These are phyloP conservation scores for Leishmania arabica DNA, from an alignment of 208 protist genomes.

Conservation along the genomic window DNA sequence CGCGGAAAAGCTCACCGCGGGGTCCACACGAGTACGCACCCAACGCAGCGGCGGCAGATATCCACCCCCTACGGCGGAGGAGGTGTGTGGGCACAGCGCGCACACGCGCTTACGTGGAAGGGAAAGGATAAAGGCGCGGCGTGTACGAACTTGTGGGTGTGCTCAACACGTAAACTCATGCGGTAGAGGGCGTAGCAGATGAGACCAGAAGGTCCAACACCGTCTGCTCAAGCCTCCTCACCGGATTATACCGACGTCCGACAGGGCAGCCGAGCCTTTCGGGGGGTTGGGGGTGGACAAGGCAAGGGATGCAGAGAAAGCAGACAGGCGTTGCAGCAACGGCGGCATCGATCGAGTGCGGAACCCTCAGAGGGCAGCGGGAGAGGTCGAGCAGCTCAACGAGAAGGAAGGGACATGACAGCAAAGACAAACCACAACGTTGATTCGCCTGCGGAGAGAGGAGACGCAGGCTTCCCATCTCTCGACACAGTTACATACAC, in stretches of 20 bases:
- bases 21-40: background rate
- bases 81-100: background rate
- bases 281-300: background rate
- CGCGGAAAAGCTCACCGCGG: background rate
- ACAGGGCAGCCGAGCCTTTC: background rate
- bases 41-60: background rate
- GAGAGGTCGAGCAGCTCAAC: background rate
- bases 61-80: too few species aligned
- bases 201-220: background rate
- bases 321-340: background rate
- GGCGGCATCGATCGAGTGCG: background rate
- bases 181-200: background rate
- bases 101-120: too few species aligned
- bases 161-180: background rate
- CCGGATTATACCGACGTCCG: background rate
- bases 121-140: background rate
- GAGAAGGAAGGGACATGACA: background rate
- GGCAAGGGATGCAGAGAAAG: background rate
- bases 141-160: background rate
- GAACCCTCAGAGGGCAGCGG: background rate
- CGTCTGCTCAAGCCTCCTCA: background rate
- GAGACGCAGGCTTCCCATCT: background rate
- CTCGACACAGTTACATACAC: background rate
- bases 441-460: background rate
- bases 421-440: background rate